Evolutionary conservation across 1,139 yeast genomes (phyloP).

Genomic region (Kazachstania sp.): DNA sequence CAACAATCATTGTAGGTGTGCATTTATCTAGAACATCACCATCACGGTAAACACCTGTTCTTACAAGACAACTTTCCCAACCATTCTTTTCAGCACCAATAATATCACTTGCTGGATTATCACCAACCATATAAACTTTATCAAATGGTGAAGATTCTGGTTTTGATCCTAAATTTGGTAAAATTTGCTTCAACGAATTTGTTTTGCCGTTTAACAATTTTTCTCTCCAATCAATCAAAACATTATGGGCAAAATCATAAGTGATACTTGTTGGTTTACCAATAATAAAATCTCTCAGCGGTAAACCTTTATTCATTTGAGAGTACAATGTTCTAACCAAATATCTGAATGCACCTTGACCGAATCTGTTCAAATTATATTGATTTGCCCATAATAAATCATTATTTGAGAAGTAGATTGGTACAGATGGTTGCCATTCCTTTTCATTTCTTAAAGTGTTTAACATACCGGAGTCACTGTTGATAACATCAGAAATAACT

Average conservation of each 20-base stretch:
- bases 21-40: constrained; percentile 43
- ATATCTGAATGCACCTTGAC: constrained; percentile 83
- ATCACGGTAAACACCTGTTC: constrained; percentile 80
- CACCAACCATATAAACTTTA: constrained; percentile 87
- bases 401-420: constrained; percentile 77
- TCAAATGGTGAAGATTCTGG: constrained; percentile 32
- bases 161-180: constrained; percentile 21
- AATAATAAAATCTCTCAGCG: constrained; percentile 50
- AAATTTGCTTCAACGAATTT: constrained; percentile 14
- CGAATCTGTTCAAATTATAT: constrained; percentile 70
- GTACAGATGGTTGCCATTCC: constrained; percentile 49
- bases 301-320: constrained; percentile 44
- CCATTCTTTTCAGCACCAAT: constrained; percentile 81
- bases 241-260: constrained; percentile 75
- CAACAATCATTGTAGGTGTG: constrained; percentile 35
- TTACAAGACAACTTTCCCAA: constrained; percentile 77
- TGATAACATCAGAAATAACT: constrained; percentile 61
- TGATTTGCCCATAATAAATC: constrained; percentile 91
- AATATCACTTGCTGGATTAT: constrained; percentile 89
- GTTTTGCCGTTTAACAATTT: constrained; percentile 26
- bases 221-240: constrained; percentile 52
- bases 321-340: constrained; percentile 56
- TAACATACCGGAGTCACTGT: constrained; percentile 52
- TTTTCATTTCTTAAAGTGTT: constrained; percentile 48
- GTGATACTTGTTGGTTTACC: constrained; percentile 83